These are phyloP conservation scores for Aureococcus anophagefferens DNA, from an alignment of 108 stramenopile species.

Conservation along the genomic window DNA sequence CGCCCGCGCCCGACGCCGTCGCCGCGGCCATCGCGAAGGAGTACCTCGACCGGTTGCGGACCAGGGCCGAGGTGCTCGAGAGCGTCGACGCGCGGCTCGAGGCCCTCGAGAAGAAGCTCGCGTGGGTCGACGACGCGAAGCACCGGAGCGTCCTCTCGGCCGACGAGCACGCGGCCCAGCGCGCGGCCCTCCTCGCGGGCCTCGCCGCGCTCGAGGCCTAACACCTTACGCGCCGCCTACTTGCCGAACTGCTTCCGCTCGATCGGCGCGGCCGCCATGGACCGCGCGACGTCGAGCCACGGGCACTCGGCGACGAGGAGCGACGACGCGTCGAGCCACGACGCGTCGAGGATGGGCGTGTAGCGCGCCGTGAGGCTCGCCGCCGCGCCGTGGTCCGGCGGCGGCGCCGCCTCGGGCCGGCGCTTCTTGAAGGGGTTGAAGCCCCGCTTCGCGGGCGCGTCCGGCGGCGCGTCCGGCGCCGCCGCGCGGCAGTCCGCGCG, in stretches of 20 bases:
- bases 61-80: neutral
- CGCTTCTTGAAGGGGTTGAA: too few species aligned
- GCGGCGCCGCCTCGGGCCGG: too few species aligned
- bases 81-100: neutral
- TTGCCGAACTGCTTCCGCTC: neutral
- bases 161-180: too few species aligned
- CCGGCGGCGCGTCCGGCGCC: too few species aligned
- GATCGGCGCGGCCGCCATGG: neutral
- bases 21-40: neutral
- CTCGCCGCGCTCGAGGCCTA: too few species aligned
- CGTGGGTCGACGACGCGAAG: neutral
- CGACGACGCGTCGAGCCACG: neutral
- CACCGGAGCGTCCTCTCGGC: too few species aligned
- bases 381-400: too few species aligned
- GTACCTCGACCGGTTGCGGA: neutral
- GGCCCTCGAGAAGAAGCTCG: neutral
- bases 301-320: neutral
- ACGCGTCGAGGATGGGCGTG: neutral
- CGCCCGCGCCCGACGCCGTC: neutral
- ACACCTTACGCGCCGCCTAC: neutral
- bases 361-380: neutral
- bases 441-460: too few species aligned
- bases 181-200: too few species aligned
- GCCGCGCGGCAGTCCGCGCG: too few species aligned
- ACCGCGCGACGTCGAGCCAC: neutral